Percentiles rank a stretch among this genome's conserved stretches.
Conservation (phyloP, 2,329 filamentous ascomycete genomes). For the Aphanocladium album region DNA sequence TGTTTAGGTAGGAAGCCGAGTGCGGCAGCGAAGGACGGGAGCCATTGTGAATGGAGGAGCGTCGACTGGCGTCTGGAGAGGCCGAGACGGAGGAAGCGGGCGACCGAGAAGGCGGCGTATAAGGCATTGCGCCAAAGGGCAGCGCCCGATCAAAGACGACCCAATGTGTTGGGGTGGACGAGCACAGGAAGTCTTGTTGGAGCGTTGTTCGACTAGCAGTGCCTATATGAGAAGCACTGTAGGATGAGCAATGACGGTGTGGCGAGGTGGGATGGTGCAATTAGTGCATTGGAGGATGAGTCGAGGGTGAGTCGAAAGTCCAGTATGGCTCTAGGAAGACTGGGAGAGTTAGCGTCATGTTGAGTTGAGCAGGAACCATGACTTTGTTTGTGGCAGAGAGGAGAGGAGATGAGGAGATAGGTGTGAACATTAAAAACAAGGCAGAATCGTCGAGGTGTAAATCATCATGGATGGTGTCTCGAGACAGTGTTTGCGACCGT, state of each 20-base stretch:
- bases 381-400: too few relatives aligned
- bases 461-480: neutral
- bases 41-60: conserved; percentile 50
- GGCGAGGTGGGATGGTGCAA: neutral
- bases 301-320: conserved; percentile 3
- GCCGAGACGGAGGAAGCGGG: conserved; percentile 54
- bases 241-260: neutral
- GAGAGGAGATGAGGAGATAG: neutral
- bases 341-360: neutral
- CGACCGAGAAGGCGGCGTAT: conserved; percentile 71
- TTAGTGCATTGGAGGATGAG: conserved; percentile 7
- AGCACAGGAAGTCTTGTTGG: neutral
- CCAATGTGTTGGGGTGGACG: neutral
- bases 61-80: conserved; percentile 54
- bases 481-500: too few relatives aligned
- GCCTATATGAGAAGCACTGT: conserved; percentile 12
- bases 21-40: conserved; percentile 53
- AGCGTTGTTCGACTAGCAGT: conserved; percentile 1
- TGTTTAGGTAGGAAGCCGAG: conserved; percentile 61
- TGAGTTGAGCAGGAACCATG: neutral
- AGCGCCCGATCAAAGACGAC: neutral
- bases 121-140: conserved; percentile 63
- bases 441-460: neutral
- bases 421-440: neutral
- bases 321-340: conserved; percentile 12